These are phyloP conservation scores for Teunomyces stri DNA, from an alignment of 805 yeast species.

Conservation along the genomic window DNA sequence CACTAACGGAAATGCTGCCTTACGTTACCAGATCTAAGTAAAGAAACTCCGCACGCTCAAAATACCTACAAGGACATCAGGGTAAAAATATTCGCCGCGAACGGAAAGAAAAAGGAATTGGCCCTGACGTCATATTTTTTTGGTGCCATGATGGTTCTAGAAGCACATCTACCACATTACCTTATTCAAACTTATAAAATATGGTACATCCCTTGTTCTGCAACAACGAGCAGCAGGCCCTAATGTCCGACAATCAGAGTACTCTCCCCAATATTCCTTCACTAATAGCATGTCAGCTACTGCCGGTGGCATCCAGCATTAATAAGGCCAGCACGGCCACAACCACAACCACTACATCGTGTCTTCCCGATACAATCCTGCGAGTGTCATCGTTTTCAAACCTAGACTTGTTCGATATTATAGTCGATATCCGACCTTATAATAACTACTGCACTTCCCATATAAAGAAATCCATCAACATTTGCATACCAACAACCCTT, in stretches of 20 bases:
- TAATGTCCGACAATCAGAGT: background rate
- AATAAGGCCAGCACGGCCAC: background rate
- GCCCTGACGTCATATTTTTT: conserved; percentile 1
- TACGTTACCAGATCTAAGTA: background rate
- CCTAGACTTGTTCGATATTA: conserved; percentile 13
- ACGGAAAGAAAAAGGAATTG: background rate
- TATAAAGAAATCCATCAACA: conserved; percentile 31
- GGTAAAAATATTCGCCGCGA: background rate
- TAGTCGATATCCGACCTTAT: conserved; percentile 41
- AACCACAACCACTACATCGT: background rate
- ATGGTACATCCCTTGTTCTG: background rate
- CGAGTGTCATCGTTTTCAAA: conserved; percentile 6
- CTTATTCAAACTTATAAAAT: background rate
- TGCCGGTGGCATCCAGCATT: background rate
- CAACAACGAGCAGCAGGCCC: background rate
- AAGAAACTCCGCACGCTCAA: background rate
- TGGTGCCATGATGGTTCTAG: background rate
- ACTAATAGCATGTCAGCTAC: background rate
- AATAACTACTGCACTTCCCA: conserved; percentile 31
- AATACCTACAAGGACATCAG: background rate
- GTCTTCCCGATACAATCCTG: conserved; percentile 7
- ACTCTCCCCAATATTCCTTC: background rate
- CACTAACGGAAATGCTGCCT: background rate
- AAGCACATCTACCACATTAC: background rate
- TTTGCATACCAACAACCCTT: conserved; percentile 46